Conservation (phyloP, 495 filamentous ascomycete species). For the Penicillium verhagenii region DNA sequence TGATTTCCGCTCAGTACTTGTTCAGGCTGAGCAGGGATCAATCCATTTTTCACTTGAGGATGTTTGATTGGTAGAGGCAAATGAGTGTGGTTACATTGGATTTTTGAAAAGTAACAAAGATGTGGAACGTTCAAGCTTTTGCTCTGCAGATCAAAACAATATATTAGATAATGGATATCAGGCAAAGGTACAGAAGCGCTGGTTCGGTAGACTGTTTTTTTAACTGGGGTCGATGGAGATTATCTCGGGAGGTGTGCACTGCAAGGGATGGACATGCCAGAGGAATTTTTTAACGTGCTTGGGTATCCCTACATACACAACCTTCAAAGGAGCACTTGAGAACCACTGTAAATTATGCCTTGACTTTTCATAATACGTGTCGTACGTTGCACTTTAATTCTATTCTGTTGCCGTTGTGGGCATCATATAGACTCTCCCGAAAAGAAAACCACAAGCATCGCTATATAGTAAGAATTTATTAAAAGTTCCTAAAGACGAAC, state of each 20-base stretch:
- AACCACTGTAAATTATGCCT: too few relatives aligned
- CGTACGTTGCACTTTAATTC: too few relatives aligned
- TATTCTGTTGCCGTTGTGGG: too few relatives aligned
- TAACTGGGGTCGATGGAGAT: background rate
- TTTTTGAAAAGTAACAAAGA: background rate
- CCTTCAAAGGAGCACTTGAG: background rate
- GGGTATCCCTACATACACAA: conserved; percentile 9
- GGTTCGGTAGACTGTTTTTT: background rate
- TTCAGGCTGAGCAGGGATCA: too few relatives aligned
- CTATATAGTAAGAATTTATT: background rate
- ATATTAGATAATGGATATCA: background rate
- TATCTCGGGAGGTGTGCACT: background rate
- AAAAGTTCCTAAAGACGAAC: background rate
- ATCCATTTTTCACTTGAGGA: too few relatives aligned
- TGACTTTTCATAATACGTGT: too few relatives aligned
- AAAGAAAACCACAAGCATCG: background rate
- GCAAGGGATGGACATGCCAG: conserved; percentile 26
- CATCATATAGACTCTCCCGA: background rate
- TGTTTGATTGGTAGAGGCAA: background rate
- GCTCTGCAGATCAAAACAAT: background rate
- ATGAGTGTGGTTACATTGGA: background rate
- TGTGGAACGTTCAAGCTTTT: background rate
- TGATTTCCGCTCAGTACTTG: too few relatives aligned
- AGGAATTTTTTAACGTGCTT: conserved; percentile 17
- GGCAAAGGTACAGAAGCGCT: background rate